Evolutionary conservation across 495 filamentous ascomycete genomes (phyloP).

Genomic region (Talaromyces thailandensis): DNA sequence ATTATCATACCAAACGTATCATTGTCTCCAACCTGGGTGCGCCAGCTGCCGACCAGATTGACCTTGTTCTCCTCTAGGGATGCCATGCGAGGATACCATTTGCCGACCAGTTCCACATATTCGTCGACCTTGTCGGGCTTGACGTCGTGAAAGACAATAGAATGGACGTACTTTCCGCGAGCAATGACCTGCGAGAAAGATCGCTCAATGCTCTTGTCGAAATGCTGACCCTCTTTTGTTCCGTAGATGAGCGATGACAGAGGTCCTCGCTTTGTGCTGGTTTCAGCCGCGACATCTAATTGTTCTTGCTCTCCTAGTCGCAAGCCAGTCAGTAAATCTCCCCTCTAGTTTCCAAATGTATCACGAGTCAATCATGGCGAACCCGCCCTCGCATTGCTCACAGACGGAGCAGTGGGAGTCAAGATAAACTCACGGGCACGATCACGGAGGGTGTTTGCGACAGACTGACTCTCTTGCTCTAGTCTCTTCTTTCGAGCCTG

Average conservation of each 20-base stretch:
- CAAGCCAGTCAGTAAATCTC: neutral
- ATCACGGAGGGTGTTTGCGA: conserved; percentile 29
- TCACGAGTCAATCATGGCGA: conserved; percentile 20
- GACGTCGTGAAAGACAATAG: conserved; percentile 94
- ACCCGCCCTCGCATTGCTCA: conserved; percentile 42
- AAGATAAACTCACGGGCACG: conserved; percentile 32
- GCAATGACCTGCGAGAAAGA: conserved; percentile 91
- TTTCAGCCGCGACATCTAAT: conserved; percentile 41
- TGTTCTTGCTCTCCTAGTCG: conserved; percentile 36
- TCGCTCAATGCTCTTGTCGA: conserved; percentile 90
- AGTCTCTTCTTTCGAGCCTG: conserved; percentile 64
- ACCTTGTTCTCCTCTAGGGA: conserved; percentile 75
- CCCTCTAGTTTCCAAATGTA: neutral
- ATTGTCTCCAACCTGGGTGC: conserved; percentile 95
- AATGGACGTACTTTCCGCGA: conserved; percentile 95
- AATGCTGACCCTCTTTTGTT: conserved; percentile 83
- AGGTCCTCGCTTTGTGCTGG: conserved; percentile 34
- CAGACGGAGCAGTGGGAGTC: conserved; percentile 45
- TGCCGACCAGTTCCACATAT: conserved; percentile 84
- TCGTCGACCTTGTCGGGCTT: conserved; percentile 93
- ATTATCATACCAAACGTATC: conserved; percentile 78
- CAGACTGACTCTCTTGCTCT: conserved; percentile 76
- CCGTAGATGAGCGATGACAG: conserved; percentile 80
- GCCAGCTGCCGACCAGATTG: conserved; percentile 94
- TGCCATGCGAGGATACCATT: conserved; percentile 87